A percentile compares a stretch with the other conserved stretches of the same genome.
Evolutionary conservation across 1,284 basidiomycete species (phyloP).

Genomic region (Coriolopsis trogii): DNA sequence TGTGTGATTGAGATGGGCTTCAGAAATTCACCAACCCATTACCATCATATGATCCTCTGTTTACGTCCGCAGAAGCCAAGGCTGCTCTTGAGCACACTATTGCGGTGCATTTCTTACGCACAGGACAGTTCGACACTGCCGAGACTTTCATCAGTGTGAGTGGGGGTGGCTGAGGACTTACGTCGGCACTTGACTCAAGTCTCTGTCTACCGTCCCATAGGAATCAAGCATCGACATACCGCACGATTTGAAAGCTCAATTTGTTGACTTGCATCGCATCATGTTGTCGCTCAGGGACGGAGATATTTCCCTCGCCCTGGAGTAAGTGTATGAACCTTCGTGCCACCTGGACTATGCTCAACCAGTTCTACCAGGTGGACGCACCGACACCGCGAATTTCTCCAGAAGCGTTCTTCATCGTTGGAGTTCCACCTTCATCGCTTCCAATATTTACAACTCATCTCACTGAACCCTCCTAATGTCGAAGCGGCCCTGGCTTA

Average conservation of each 20-base stretch:
- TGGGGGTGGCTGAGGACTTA: not conserved
- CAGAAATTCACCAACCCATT: constrained; percentile 74
- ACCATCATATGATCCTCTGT: constrained; percentile 72
- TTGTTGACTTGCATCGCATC: constrained; percentile 76
- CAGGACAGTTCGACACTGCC: constrained; percentile 77
- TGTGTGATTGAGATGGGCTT: constrained; percentile 8
- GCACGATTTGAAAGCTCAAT: constrained; percentile 57
- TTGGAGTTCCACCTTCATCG: constrained; percentile 89
- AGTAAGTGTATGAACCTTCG: constrained; percentile 46
- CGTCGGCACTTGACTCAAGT: not conserved
- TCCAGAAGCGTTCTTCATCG: constrained; percentile 70
- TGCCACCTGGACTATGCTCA: constrained; percentile 7
- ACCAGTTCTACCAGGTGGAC: constrained; percentile 64
- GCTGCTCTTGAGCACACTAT: constrained; percentile 74
- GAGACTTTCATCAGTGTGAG: constrained; percentile 72
- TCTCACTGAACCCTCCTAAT: constrained; percentile 63
- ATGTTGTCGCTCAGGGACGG: constrained; percentile 67
- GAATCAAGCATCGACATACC: constrained; percentile 72
- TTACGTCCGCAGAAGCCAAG: constrained; percentile 60
- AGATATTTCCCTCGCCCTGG: constrained; percentile 74
- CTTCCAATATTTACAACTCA: constrained; percentile 79
- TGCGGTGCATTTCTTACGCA: constrained; percentile 77
- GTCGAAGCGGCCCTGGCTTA: constrained; percentile 71
- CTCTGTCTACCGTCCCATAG: constrained; percentile 39
- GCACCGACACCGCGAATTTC: constrained; percentile 63